Evolutionary conservation across 2,329 filamentous ascomycete genomes (phyloP), one percentile per base, ranked within the genome.

Genomic region (Botrytis hyacinthi): DNA sequence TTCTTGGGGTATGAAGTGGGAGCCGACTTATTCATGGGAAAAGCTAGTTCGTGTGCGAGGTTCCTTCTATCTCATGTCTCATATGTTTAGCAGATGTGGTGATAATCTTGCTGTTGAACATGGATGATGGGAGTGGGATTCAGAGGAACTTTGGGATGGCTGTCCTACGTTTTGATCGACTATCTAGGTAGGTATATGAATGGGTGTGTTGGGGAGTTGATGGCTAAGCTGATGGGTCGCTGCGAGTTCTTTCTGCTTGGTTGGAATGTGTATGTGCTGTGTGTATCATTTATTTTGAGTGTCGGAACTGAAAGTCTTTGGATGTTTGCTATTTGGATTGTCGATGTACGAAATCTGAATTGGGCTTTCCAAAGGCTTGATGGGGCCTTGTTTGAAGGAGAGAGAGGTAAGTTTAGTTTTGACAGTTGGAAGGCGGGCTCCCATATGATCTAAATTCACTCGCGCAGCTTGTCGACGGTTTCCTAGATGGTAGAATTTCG

Each of bases 391-490:
- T 54, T 5, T 29, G 5, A 54, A 16, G 5, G 12, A 26, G 16
- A n/a, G 12, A 26, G 16, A n/a, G 12, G 1, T 54, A n/a, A n/a
- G 26, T 16, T 2, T 9, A 8, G 6, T 29, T 18, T 0, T 4
- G 14, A 29, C 16, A 29, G 14, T 29, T 16, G 51, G 1, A 18
- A 54, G 0, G 6, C 12, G 26, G 14, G n/a, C 51, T 18, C 2
- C 3, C 16, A 29, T 22, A 8, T 46, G 1, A 20, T 46, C 16
- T 44, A 7, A 20, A 20, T 2, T 42, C 5, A 42, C 40, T 42
- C 5, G 40, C 14, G 14, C 40, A 42, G 40, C 40, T 42, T 42
- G 40, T 42, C 1, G 14, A 16, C 14, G 40, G 40, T 35, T 10
- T 3, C 1, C 51, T 29, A 0, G 2, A 54, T 0, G n/a, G 26